Base-by-base conservation (phyloP, 2,329 filamentous ascomycete species). In the Paraphaeosphaeria sporulosa region DNA sequence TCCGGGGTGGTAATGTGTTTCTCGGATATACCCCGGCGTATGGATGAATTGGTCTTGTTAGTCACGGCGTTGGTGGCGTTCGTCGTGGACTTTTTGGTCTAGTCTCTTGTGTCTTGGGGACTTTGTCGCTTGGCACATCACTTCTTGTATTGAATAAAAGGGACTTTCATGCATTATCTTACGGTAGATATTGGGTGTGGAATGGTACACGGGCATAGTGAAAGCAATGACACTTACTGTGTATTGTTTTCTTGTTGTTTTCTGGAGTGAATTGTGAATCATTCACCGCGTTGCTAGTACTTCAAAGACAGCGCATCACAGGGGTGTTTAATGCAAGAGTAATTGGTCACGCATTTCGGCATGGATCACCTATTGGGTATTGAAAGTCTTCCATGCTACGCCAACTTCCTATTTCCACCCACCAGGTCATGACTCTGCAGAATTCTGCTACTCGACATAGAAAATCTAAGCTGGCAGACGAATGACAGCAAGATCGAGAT, bases 1-100 rank as follows among this genome's bases (percentile, higher is more conserved):
- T 25, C 27, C 38, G 15, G 15, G 42, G 19, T 21, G 42, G 25
- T 44, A 10, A 23, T 54, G 21, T 47, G 30, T 46, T 47, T 55
- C 27, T n/a, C 17, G 40, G 30, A 47, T 46, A 46, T 46, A 50
- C 51, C 51, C 49, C 17, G 38, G 38, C 36, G 25, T 54, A n/a
- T 25, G 27, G 25, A 23, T 12, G 44, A 23, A n/a, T n/a, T 47
- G 15, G 13, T 23, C 4, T 46, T 25, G 19, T 27, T n/a, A 5
- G 36, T 44, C n/a, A 47, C 23, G 44, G 44, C 15, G 44, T 47
- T 44, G 19, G 5, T 21, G 42, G 42, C 9, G 19, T 23, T 23
- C 10, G 21, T 30, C 13, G 30, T 23, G 44, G 44, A 30, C 12
- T 15, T n/a, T 17, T 17, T 27, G 4, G 10, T n/a, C 10, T 2